phyloP scores from a whole-genome alignment of 2,329 filamentous ascomycete species.

The Fusarium neocosmosporiellum region DNA sequence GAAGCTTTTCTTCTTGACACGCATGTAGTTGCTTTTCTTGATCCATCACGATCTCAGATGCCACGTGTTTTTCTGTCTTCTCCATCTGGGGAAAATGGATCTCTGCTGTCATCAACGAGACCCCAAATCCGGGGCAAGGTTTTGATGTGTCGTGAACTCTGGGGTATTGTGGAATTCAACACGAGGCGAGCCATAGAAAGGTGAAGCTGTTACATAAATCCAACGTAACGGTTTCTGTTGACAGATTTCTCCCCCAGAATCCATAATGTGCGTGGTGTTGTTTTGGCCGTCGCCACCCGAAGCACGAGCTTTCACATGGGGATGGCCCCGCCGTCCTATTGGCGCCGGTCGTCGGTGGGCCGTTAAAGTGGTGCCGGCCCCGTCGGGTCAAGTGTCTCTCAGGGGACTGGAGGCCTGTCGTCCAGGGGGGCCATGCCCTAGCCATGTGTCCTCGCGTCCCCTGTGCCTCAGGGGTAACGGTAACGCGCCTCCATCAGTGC shows the following conservation, averaged over 20 bases:
- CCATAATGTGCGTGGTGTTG: background rate
- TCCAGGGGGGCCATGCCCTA: background rate
- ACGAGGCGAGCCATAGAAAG: constrained; percentile 35
- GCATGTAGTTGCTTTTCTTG: constrained; percentile 5
- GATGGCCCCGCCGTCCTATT: background rate
- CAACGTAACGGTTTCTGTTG: constrained; percentile 36
- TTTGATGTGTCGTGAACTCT: constrained; percentile 20
- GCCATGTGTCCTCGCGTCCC: background rate
- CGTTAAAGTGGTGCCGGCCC: background rate
- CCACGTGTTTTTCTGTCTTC: background rate
- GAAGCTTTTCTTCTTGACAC: constrained; percentile 5
- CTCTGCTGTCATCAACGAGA: background rate
- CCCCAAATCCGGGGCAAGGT: constrained; percentile 13
- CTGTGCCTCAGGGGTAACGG: background rate
- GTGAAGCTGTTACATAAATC: constrained; percentile 39
- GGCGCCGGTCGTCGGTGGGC: background rate
- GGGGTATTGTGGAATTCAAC: constrained; percentile 33
- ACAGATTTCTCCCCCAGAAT: constrained; percentile 1
- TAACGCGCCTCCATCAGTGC: too few species aligned
- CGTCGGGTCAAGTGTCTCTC: background rate
- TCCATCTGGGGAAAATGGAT: constrained; percentile 32
- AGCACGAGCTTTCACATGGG: constrained; percentile 1
- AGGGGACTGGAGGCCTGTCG: background rate
- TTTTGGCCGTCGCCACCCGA: constrained; percentile 1
- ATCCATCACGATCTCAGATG: background rate